Conservation (phyloP, 208 protist genomes). For the Leptomonas pyrrhocoris region DNA sequence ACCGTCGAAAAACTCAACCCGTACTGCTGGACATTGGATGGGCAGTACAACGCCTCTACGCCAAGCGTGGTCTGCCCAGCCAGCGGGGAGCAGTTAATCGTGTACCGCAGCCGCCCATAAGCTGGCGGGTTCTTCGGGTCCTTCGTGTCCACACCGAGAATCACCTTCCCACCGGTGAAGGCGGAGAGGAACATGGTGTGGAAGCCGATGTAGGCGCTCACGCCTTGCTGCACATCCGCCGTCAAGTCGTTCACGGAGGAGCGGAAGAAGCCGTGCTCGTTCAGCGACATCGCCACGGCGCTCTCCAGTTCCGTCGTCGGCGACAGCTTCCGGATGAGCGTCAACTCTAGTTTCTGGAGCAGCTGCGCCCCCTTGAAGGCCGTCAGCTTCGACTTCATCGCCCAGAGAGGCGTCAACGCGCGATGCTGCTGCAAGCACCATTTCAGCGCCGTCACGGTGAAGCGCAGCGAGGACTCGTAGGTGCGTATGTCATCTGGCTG, state of each 20-base stretch:
- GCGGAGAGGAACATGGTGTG: conserved; percentile 47
- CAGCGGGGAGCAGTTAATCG: conserved; percentile 44
- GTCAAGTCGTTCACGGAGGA: conserved; percentile 31
- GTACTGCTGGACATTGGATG: conserved; percentile 54
- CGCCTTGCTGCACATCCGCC: conserved; percentile 38
- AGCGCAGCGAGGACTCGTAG: conserved; percentile 42
- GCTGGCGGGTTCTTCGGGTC: conserved; percentile 34
- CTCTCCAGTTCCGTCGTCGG: conserved; percentile 60
- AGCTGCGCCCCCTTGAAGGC: conserved; percentile 40
- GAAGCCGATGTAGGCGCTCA: conserved; percentile 52
- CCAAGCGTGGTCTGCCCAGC: conserved; percentile 53
- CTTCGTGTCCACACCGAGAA: conserved; percentile 40
- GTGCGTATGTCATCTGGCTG: conserved; percentile 39
- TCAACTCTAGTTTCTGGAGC: conserved; percentile 66
- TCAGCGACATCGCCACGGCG: conserved; percentile 57
- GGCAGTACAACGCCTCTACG: conserved; percentile 70
- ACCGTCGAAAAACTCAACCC: conserved; percentile 65
- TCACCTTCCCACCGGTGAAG: conserved; percentile 38
- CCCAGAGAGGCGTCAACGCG: conserved; percentile 63
- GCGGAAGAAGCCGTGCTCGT: conserved; percentile 62
- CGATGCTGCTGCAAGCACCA: conserved; percentile 42
- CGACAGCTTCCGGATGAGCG: conserved; percentile 65
- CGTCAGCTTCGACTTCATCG: conserved; percentile 54
- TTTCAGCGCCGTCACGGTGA: conserved; percentile 51
- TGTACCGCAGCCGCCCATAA: conserved; percentile 58